Conservation (phyloP, 768 basidiomycete species). For the Boletus reticuloceps region DNA sequence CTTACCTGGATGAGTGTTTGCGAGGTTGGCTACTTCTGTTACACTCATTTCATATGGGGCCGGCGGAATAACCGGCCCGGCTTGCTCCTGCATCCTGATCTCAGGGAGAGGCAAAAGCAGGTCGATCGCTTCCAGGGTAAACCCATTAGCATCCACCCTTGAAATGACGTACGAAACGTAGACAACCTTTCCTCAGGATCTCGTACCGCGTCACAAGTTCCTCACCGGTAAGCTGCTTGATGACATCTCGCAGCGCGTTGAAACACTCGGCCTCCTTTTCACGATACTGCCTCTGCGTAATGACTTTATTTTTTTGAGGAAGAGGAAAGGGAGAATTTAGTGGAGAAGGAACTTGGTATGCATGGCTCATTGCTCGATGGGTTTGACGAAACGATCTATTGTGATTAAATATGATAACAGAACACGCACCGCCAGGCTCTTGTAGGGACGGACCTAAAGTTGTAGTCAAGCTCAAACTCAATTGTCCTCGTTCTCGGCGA, state of each 20-base stretch:
- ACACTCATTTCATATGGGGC: background rate
- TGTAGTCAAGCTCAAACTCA: too few relatives aligned
- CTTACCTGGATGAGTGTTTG: background rate
- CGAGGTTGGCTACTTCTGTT: background rate
- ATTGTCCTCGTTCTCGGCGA: too few relatives aligned
- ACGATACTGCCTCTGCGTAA: conserved; percentile 20
- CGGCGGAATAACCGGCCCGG: background rate
- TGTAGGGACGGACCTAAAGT: too few relatives aligned
- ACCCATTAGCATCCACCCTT: background rate
- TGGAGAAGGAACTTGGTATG: background rate
- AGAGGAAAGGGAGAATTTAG: background rate
- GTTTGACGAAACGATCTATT: background rate
- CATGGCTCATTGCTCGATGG: background rate
- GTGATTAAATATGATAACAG: background rate
- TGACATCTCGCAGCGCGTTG: conserved; percentile 7
- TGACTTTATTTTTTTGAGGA: conserved; percentile 11
- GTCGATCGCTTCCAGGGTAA: conserved; percentile 1
- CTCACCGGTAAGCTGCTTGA: conserved; percentile 18
- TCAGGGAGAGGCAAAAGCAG: background rate
- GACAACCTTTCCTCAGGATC: conserved; percentile 20
- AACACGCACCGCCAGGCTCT: background rate
- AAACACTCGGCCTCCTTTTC: conserved; percentile 20
- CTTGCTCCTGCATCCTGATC: background rate
- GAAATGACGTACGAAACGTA: background rate
- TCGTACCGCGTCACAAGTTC: conserved; percentile 20